Conservation (phyloP, 768 basidiomycete species). For the Macrolepiota fuliginosa region DNA sequence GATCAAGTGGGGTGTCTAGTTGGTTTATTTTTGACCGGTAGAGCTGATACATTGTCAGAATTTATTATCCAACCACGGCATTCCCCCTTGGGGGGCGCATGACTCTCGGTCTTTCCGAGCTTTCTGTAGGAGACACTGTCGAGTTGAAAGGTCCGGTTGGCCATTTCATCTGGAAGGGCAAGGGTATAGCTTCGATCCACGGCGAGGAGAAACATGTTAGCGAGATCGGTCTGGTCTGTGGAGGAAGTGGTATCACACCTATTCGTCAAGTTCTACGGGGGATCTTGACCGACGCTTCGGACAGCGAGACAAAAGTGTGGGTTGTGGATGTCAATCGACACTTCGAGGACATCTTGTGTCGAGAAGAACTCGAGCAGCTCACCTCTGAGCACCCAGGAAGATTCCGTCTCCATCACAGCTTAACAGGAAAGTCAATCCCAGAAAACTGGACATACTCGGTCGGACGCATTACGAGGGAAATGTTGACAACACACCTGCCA, state of each 20-base stretch:
- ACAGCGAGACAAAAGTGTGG: conserved; percentile 40
- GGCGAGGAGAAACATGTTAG: conserved; percentile 31
- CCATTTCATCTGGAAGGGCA: conserved; percentile 49
- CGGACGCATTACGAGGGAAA: conserved; percentile 38
- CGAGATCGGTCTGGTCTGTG: conserved; percentile 54
- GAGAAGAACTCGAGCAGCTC: conserved; percentile 44
- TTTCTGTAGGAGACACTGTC: conserved; percentile 45
- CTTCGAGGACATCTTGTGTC: conserved; percentile 48
- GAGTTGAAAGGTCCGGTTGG: conserved; percentile 63
- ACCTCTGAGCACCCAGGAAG: conserved; percentile 23
- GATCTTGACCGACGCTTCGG: conserved; percentile 37
- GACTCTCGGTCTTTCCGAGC: conserved; percentile 42
- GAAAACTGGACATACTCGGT: conserved; percentile 35
- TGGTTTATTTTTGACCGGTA: too few relatives aligned
- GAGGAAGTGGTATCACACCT: conserved; percentile 59
- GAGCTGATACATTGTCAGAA: conserved; percentile 21
- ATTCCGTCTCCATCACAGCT: conserved; percentile 42
- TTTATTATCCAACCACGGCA: conserved; percentile 37
- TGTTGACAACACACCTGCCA: conserved; percentile 41
- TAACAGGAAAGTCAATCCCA: conserved; percentile 31
- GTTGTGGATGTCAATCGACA: conserved; percentile 47
- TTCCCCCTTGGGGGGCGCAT: conserved; percentile 50
- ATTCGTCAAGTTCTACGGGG: conserved; percentile 48
- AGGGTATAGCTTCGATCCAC: conserved; percentile 33
- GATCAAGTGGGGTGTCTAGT: conserved; percentile 39